Evolutionary conservation across 768 basidiomycete species (phyloP), one percentile per base, ranked within the genome.

Genomic region (Boletus subcaerulescens): DNA sequence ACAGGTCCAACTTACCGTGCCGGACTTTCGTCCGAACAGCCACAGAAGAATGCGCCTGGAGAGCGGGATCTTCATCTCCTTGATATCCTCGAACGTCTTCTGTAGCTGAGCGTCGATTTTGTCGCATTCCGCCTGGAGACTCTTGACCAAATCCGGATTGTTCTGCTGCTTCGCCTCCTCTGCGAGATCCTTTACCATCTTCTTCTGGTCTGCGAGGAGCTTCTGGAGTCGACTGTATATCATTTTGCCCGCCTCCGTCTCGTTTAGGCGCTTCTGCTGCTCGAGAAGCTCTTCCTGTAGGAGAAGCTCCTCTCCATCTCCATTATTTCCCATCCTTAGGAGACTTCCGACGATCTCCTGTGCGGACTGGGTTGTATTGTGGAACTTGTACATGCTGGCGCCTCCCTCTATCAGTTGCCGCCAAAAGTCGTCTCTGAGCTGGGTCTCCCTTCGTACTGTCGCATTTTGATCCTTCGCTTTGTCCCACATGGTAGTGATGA

Each of bases 401-500:
- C 56, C 58, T 36, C 17, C 51, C 0, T 15, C 2, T 7, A 54
- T 32, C 20, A 65, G 44, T 3, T 8, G 0, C 2, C 5, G 5
- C 64, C 64, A 78, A 50, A 70, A 76, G 0, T 61, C 54, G 1
- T 1, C 0, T 7, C 18, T 56, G 26, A 75, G 66, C 43, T 75
- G 55, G 0, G 17, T 9, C 44, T 74, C 71, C 24, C 53, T 55
- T 2, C 26, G 46, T 9, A 50, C 54, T n/a, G 39, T 57, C 11
- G 56, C 15, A 1, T 13, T 10, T 5, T 2, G 26, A 33, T 68
- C 67, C 20, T 47, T 65, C 15, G 62, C 65, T 1, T 9, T 31
- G 43, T 66, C 65, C 76, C 74, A 76, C 69, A 73, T 74, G 2
- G 71, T 76, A 1, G 75, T 77, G n/a, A 70, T 61, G 14, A 77